These are phyloP conservation scores for Ulota crispa DNA, from an alignment of 225 moss, liverwort and hornwort genomes.

Conservation along the genomic window DNA sequence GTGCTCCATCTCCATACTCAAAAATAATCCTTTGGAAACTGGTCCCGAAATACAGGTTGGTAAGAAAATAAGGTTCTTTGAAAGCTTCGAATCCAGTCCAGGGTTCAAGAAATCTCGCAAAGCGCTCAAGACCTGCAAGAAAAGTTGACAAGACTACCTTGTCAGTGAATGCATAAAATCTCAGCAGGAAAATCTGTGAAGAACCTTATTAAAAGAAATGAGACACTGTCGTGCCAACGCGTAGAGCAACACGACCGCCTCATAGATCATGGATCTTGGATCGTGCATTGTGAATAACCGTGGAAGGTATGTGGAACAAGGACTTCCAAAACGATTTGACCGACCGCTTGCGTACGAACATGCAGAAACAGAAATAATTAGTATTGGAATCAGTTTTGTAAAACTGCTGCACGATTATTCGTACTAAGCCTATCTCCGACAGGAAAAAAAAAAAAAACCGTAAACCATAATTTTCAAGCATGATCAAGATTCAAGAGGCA, in stretches of 20 bases:
- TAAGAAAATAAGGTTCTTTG: background rate
- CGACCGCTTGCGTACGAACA: background rate
- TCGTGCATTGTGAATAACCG: background rate
- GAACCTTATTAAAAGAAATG: background rate
- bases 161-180: background rate
- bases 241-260: background rate
- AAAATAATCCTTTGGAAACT: background rate
- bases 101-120: background rate
- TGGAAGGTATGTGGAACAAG: background rate
- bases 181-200: background rate
- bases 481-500: background rate
- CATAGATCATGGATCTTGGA: background rate
- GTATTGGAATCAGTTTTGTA: background rate
- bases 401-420: background rate
- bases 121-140: slow-evolving; percentile 8
- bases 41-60: background rate
- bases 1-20: slow-evolving; percentile 1
- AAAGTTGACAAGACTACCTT: background rate
- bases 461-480: background rate
- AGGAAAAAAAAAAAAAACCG: background rate
- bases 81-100: background rate
- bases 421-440: background rate
- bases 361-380: background rate
- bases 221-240: background rate
- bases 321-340: background rate